Evolutionary conservation across 345 rosid species (phyloP), one percentile per base, ranked within the genome.

Genomic region (Murraya paniculata): DNA sequence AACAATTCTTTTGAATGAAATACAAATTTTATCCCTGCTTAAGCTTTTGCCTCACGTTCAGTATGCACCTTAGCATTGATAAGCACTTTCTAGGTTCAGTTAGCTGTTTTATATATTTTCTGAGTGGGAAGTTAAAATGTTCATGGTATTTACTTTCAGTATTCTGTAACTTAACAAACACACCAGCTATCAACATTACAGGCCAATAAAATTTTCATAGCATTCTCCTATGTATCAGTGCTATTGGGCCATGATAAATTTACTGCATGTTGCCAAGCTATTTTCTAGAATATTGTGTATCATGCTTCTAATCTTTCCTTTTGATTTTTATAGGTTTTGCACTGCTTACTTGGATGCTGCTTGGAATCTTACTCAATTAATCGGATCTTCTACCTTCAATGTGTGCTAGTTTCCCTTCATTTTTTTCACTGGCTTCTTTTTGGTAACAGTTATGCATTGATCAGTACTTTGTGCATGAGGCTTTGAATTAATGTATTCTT

Each of bases 341-440:
- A 45, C 83, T 84, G 86, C 92, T 68, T 89, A 91, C 81, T 22
- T 88, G 90, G 94, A 89, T 83, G 91, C 90, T 68, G 86, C 89
- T 45, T 83, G 94, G 94, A 82, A 74, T 74, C 93, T 93, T 75
- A 78, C 84, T 87, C 87, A 91, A 64, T 83, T 81, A 85, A 88
- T 89, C 75, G 86, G 89, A 77, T 64, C 70, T 41, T 84, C 86
- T 55, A 70, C 78, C 64, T 89, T 93, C 84, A 81, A 71, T 79
- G 98, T 93, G 98, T 88, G 72, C 25, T 50, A 53, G 57, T 48
- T 38, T 61, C 66, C 56, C 65, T 74, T 45, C 11, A 18, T 48
- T 31, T 35, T 31, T 27, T 33, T 41, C 67, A 4, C 64, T 61
- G n/a, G 59, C 74, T 76, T 61, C n/a, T 25, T 45, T 72, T n/a